Evolutionary conservation across 2,329 filamentous ascomycete species (phyloP), one percentile per base, ranked within the genome.

Genomic region (Sarocladiaceae sp.): DNA sequence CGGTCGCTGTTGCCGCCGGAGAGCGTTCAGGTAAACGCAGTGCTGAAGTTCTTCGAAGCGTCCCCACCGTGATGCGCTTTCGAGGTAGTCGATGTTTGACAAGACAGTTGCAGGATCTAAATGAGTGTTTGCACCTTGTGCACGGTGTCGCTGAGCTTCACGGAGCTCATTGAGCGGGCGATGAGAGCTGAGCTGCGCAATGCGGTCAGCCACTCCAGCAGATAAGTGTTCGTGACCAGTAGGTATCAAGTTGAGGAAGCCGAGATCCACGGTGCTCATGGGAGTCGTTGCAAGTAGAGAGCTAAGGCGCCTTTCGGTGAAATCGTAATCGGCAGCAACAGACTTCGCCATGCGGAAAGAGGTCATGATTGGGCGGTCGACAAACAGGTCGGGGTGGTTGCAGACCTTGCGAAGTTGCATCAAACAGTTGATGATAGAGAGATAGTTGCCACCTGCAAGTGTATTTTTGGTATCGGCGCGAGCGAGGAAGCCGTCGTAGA

Each of bases 391-490:
- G 0, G 94, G 95, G 64, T 99, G 94, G 60, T 99, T 99, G 77
- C 94, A 99, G 50, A 99, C 95, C 67, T 97, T 97, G 47, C 94
- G 85, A 51, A 99, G 77, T 65, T 96, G 94, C 91, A 99, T 96
- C 50, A 99, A 74, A 68, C 95, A 97, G 66, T 97, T 96, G 71
- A 97, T 97, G 66, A 99, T 97, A 17, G 91, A 96, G 57, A 99
- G 83, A 66, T 97, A 97, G 62, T 97, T 99, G 25, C 94, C 94
- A 1, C 90, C 95, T 2, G 90, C 83, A 17, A 99, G 75, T 0
- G 92, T 97, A 54, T 90, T 87, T 57, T 90, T 86, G 0, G 94
- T 97, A 61, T 96, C 90, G 3, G 87, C 87, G 52, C 92, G 85
- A 29, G 90, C 90, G 72, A 99, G 84, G 69, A 97, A 99, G 1